Conservation (phyloP, 805 yeast genomes). For the Yarrowia divulgata region DNA sequence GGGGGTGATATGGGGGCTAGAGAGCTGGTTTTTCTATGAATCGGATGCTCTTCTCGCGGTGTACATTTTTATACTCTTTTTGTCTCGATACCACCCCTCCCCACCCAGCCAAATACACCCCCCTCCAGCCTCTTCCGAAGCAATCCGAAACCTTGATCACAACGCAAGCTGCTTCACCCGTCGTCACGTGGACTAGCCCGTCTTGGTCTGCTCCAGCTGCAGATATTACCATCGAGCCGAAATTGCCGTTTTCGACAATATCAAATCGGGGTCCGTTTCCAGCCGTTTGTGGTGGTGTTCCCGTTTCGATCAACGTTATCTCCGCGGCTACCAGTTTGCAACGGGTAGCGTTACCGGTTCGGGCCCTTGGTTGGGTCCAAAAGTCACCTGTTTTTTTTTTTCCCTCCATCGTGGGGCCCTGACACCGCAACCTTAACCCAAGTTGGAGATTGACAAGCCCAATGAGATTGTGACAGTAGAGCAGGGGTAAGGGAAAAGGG, state of each 20-base stretch:
- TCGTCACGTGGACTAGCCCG: conserved; percentile 20
- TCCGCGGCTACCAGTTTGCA: too few relatives aligned
- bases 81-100: background rate
- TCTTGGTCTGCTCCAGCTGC: conserved; percentile 7
- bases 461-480: too few relatives aligned
- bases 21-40: background rate
- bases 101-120: background rate
- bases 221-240: background rate
- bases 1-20: background rate
- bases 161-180: background rate
- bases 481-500: background rate
- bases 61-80: too few relatives aligned
- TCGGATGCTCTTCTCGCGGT: too few relatives aligned
- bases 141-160: conserved; percentile 9
- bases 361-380: too few relatives aligned
- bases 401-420: background rate
- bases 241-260: too few relatives aligned
- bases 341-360: too few relatives aligned
- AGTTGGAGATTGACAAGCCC: background rate
- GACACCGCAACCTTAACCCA: background rate
- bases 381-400: conserved; percentile 10
- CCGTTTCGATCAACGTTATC: too few relatives aligned
- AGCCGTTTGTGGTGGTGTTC: too few relatives aligned
- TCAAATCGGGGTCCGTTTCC: too few relatives aligned
- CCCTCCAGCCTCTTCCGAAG: background rate